These are phyloP conservation scores for Lactarius tabidus DNA, from an alignment of 768 basidiomycete species.

Conservation along the genomic window DNA sequence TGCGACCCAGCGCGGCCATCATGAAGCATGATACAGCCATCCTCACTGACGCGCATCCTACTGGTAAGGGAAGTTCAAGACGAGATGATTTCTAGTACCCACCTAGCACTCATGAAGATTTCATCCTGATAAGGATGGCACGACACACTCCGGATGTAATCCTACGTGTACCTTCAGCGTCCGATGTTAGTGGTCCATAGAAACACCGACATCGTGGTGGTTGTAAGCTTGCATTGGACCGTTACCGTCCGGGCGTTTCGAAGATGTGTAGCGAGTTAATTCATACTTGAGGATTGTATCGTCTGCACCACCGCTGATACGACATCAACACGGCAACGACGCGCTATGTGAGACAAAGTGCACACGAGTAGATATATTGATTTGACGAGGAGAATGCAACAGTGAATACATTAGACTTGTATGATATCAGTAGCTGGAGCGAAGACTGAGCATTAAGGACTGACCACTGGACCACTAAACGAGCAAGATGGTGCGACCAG, in stretches of 20 bases:
- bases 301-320: slow-evolving; percentile 20
- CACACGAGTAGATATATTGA: slow-evolving; percentile 62
- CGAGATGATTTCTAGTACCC: slow-evolving; percentile 16
- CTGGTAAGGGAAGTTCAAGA: neutral
- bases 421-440: slow-evolving; percentile 1
- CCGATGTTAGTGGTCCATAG: slow-evolving; percentile 4
- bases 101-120: slow-evolving; percentile 68
- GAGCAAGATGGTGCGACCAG: slow-evolving; percentile 29
- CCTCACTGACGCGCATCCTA: slow-evolving; percentile 46
- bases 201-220: slow-evolving; percentile 28
- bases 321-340: neutral
- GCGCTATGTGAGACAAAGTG: slow-evolving; percentile 13
- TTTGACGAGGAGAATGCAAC: slow-evolving; percentile 68
- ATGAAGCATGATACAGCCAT: slow-evolving; percentile 61
- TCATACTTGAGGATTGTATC: slow-evolving; percentile 21
- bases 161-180: slow-evolving; percentile 39
- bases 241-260: neutral
- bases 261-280: slow-evolving; percentile 14
- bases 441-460: slow-evolving; percentile 5
- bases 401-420: slow-evolving; percentile 65
- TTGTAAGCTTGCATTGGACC: slow-evolving; percentile 15
- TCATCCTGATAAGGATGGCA: slow-evolving; percentile 68
- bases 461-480: slow-evolving; percentile 32
- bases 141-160: slow-evolving; percentile 58
- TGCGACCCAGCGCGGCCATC: slow-evolving; percentile 46